These are phyloP conservation scores for Neurospora sublineolata DNA, from an alignment of 495 filamentous ascomycete genomes.

Conservation along the genomic window DNA sequence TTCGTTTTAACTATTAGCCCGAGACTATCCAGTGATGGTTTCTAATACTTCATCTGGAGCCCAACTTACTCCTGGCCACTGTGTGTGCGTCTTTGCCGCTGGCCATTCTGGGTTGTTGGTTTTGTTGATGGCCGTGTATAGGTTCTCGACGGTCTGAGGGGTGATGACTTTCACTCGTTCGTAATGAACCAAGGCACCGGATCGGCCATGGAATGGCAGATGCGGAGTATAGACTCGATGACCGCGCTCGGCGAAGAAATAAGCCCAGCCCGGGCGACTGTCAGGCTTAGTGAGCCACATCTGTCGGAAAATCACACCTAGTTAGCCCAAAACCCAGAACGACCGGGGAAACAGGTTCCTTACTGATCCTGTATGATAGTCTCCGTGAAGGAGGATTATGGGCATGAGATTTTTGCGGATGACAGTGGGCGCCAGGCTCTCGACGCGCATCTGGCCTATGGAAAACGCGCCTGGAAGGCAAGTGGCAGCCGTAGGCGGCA, in stretches of 20 bases:
- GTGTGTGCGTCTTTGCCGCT: slow-evolving; percentile 36
- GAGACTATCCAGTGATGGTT: neutral
- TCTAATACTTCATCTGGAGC: neutral
- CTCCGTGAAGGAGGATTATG: slow-evolving; percentile 43
- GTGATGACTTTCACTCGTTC: neutral
- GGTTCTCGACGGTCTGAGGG: slow-evolving; percentile 16
- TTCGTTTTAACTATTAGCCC: neutral
- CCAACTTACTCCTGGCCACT: slow-evolving; percentile 39
- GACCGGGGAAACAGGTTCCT: slow-evolving; percentile 1
- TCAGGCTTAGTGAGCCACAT: slow-evolving; percentile 43
- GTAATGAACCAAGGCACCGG: neutral
- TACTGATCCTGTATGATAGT: slow-evolving; percentile 41
- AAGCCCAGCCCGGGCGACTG: slow-evolving; percentile 38
- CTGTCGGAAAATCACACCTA: slow-evolving; percentile 7
- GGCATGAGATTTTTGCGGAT: slow-evolving; percentile 21
- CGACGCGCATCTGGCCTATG: neutral
- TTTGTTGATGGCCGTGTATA: slow-evolving; percentile 31
- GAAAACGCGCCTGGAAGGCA: neutral
- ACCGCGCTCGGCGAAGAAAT: slow-evolving; percentile 36
- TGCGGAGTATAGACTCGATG: slow-evolving; percentile 38
- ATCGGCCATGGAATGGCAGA: slow-evolving; percentile 26
- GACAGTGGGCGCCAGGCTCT: neutral
- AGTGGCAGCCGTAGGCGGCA: neutral
- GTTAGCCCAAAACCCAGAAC: neutral
- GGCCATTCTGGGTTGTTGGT: slow-evolving; percentile 21